Conservation (phyloP, 2,329 filamentous ascomycete genomes). For the Aspergillus japonicus region DNA sequence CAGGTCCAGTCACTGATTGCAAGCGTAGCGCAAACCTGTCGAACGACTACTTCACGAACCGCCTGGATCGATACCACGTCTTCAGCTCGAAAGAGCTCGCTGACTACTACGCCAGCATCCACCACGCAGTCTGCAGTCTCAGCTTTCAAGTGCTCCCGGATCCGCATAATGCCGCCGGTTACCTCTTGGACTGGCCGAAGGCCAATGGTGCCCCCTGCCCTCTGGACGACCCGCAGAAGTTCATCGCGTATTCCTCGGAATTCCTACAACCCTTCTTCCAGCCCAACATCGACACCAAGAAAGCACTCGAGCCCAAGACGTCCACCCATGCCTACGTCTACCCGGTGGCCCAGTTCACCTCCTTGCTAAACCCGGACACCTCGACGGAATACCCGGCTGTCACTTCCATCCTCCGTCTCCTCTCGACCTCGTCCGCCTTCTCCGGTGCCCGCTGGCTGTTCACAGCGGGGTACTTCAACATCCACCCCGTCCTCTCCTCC, state of each 20-base stretch:
- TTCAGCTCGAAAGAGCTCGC: constrained; percentile 78
- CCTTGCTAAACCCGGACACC: constrained; percentile 72
- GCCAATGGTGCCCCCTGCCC: constrained; percentile 74
- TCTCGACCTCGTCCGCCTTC: constrained; percentile 62
- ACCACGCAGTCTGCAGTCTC: constrained; percentile 72
- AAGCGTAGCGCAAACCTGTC: constrained; percentile 74
- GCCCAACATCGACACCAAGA: constrained; percentile 39
- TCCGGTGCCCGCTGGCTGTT: constrained; percentile 83
- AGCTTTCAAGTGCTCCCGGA: constrained; percentile 75
- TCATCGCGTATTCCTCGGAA: constrained; percentile 66
- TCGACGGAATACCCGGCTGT: constrained; percentile 89
- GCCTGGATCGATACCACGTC: constrained; percentile 91
- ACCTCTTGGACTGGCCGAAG: constrained; percentile 68
- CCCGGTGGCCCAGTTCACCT: constrained; percentile 82
- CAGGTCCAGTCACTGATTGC: not conserved
- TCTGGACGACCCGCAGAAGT: constrained; percentile 65
- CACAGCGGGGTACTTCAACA: constrained; percentile 98
- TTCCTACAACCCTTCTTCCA: constrained; percentile 67
- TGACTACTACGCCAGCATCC: constrained; percentile 76
- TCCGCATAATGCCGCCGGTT: constrained; percentile 44
- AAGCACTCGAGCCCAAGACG: constrained; percentile 28
- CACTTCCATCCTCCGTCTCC: constrained; percentile 67
- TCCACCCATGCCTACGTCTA: constrained; percentile 72
- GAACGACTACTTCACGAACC: constrained; percentile 91
- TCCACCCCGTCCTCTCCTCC: constrained; percentile 76